Conservation (phyloP, 2,329 filamentous ascomycete species). For the Claviceps sp. region DNA sequence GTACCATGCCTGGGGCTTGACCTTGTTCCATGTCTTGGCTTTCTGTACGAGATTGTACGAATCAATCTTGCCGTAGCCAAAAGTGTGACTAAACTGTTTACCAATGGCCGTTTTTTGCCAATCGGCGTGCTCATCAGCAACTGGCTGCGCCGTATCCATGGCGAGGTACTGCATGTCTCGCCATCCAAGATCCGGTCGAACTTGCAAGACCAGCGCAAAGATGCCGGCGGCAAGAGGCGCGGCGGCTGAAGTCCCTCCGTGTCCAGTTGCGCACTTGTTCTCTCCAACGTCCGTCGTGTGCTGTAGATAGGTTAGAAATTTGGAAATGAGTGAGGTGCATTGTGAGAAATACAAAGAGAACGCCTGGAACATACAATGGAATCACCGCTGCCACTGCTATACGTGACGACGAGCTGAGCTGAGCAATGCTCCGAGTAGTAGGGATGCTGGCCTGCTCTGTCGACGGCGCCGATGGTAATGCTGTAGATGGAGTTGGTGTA, state of each 20-base stretch:
- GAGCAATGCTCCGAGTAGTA: constrained; percentile 97
- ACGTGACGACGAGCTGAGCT: constrained; percentile 88
- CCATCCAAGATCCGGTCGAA: constrained; percentile 81
- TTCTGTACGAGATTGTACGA: constrained; percentile 72
- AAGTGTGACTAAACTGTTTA: constrained; percentile 85
- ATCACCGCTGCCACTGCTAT: constrained; percentile 81
- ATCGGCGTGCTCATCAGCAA: constrained; percentile 55
- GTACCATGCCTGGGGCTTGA: constrained; percentile 93
- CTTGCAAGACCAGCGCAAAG: constrained; percentile 74
- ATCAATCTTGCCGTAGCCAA: constrained; percentile 91
- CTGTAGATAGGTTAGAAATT: constrained; percentile 17
- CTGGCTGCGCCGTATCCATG: constrained; percentile 67
- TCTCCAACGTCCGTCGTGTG: constrained; percentile 90
- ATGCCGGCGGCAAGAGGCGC: constrained; percentile 87
- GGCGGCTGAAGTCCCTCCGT: constrained; percentile 91
- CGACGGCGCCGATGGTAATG: constrained; percentile 88
- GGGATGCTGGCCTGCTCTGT: constrained; percentile 74
- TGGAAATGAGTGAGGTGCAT: neutral
- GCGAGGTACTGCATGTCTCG: constrained; percentile 88
- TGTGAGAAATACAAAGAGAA: neutral
- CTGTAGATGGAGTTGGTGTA: constrained; percentile 99
- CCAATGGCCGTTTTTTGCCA: constrained; percentile 76
- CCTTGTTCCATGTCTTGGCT: constrained; percentile 72
- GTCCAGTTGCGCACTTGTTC: constrained; percentile 64
- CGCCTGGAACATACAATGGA: constrained; percentile 48